phyloP scores from a whole-genome alignment of 1,284 basidiomycete genomes.

The Vanrija humicola region DNA sequence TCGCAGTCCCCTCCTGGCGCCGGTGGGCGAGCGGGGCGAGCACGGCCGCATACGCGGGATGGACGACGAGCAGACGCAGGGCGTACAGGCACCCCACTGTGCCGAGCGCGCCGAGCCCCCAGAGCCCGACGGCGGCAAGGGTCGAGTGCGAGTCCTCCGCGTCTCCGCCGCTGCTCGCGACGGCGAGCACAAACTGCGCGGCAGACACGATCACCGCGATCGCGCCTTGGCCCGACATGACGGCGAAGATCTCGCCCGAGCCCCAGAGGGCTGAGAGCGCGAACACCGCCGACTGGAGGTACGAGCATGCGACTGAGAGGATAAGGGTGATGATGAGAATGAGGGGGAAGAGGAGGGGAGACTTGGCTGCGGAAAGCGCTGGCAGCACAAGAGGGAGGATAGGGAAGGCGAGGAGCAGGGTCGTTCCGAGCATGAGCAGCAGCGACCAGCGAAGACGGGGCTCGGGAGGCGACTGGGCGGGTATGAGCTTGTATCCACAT shows the following conservation, averaged over 20 bases:
- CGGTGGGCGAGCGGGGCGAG: slow-evolving; percentile 16
- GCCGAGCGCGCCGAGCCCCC: slow-evolving; percentile 33
- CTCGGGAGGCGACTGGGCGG: slow-evolving; percentile 31
- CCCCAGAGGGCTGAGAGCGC: slow-evolving; percentile 42
- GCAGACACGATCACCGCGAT: slow-evolving; percentile 46
- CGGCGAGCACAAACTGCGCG: slow-evolving; percentile 38
- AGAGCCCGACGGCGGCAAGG: slow-evolving; percentile 39
- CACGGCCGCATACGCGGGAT: slow-evolving; percentile 27
- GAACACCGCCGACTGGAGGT: slow-evolving; percentile 46
- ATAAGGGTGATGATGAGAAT: slow-evolving; percentile 33
- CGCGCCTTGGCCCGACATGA: slow-evolving; percentile 49
- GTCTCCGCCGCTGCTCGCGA: slow-evolving; percentile 19
- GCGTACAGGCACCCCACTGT: slow-evolving; percentile 28
- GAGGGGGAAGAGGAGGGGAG: slow-evolving; percentile 29
- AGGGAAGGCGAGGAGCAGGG: slow-evolving; percentile 36
- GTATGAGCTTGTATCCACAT: neutral
- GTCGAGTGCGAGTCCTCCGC: slow-evolving; percentile 9
- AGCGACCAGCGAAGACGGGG: slow-evolving; percentile 35
- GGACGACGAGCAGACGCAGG: slow-evolving; percentile 23
- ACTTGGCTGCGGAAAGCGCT: slow-evolving; percentile 17
- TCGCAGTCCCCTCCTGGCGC: slow-evolving; percentile 2
- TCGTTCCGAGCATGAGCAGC: slow-evolving; percentile 29
- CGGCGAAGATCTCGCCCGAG: slow-evolving; percentile 38
- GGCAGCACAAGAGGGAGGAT: slow-evolving; percentile 38
- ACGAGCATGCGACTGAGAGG: slow-evolving; percentile 36